Evolutionary conservation across 176 grass and related monocot genomes (phyloP), one percentile per base, ranked within the genome.

Genomic region (Oryza officinalis): DNA sequence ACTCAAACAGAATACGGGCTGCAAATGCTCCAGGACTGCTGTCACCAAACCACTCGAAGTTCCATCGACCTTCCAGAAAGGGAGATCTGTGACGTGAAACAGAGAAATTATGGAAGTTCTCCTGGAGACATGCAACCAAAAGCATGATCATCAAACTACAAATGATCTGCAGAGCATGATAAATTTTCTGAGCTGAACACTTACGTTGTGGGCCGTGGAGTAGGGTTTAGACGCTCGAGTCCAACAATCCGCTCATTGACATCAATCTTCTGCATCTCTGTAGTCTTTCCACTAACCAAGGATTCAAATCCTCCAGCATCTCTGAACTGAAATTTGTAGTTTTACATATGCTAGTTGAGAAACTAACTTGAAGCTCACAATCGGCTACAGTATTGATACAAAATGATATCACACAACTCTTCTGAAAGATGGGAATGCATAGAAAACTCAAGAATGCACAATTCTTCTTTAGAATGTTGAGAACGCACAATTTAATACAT

Each of bases 21-120:
- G 87, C 85, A 78, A 99, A 96, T 60, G 89, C 86, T 89, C 88
- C 96, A 68, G 93, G 91, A 80, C 91, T 99, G 74, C 86, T 89
- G 71, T 94, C 91, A 79, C 89, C 89, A 76, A 99, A 92, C 96
- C 96, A 99, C 63, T 99, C 91, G 70, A 99, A 92, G 52, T 89
- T 99, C 96, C 96, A 99, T 57, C 86, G 90, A 71, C 96, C 96
- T 86, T 99, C 96, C 45, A 99, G 80, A 84, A 89, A 99, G 27
- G 96, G 93, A 13, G 93, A 96, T 72, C 96, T 99, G 85, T 31
- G 90, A 86, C 87, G 28, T 20, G 64, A 37, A 75, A 50, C 40
- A 65, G 31, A 84, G 11, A 71, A 72, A 61, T 27, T 17, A 54
- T 28, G n/a, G 14, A 45, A 75, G 28, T 44, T 46, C 22, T 76